Conservation (phyloP, 768 basidiomycete genomes). For the Cyclocybe cylindracea region DNA sequence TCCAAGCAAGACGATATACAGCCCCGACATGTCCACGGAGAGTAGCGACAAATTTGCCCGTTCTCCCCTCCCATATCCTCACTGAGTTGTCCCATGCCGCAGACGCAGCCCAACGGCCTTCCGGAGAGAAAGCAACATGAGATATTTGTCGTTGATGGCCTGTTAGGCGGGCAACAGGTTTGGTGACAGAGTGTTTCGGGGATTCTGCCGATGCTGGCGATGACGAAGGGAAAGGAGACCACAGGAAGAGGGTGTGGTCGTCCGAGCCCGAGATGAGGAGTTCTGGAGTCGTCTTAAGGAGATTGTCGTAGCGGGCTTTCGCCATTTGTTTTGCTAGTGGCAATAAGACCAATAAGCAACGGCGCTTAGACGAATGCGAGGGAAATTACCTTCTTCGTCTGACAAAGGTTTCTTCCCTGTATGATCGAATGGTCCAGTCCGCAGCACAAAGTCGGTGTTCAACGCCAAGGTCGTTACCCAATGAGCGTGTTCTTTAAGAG, state of each 20-base stretch:
- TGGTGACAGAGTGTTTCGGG: constrained; percentile 23
- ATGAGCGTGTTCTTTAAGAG: constrained; percentile 93
- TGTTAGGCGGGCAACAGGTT: constrained; percentile 70
- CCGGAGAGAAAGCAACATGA: constrained; percentile 93
- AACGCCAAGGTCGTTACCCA: constrained; percentile 98
- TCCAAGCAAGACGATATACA: constrained; percentile 95
- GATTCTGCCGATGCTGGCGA: constrained; percentile 20
- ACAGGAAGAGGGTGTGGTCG: constrained; percentile 97
- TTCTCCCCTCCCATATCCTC: constrained; percentile 86
- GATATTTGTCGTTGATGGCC: constrained; percentile 95
- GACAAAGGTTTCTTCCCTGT: constrained; percentile 74
- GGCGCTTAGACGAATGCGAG: background rate
- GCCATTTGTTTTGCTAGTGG: constrained; percentile 75
- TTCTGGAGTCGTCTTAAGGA: constrained; percentile 70
- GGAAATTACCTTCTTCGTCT: constrained; percentile 73
- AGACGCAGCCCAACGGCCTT: constrained; percentile 89
- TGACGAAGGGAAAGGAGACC: constrained; percentile 74
- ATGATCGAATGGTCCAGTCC: constrained; percentile 95
- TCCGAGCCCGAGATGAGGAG: constrained; percentile 94
- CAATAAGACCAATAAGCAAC: background rate
- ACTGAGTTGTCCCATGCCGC: constrained; percentile 91
- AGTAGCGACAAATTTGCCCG: constrained; percentile 87
- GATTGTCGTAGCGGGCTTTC: constrained; percentile 71
- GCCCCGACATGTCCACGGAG: constrained; percentile 91
- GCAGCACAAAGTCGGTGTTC: constrained; percentile 92